These are phyloP conservation scores for Raphanus hybrid DNA, from an alignment of 441 rosid genomes.

Conservation along the genomic window DNA sequence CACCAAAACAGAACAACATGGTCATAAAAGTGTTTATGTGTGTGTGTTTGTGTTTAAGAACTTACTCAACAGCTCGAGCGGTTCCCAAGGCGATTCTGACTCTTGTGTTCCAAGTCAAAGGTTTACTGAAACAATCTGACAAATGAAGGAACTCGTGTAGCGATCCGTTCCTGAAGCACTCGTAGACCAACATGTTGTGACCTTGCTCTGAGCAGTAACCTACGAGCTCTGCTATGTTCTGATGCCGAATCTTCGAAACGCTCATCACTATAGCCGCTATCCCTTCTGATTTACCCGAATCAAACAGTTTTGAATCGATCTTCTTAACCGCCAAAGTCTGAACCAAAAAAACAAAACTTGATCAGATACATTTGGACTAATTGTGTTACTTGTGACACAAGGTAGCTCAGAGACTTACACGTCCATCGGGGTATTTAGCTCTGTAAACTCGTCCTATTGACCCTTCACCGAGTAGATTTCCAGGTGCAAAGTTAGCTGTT, in stretches of 20 bases:
- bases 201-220: constrained; percentile 88
- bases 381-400: constrained; percentile 5
- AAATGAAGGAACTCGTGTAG: constrained; percentile 85
- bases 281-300: constrained; percentile 48
- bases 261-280: constrained; percentile 62
- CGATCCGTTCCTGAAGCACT: constrained; percentile 86
- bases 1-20: constrained; percentile 10
- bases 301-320: constrained; percentile 71
- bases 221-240: constrained; percentile 76
- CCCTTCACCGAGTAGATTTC: constrained; percentile 84
- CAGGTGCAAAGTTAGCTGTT: constrained; percentile 68
- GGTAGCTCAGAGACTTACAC: constrained; percentile 46
- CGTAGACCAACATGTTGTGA: constrained; percentile 76
- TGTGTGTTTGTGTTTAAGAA: constrained; percentile 9
- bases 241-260: constrained; percentile 77
- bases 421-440: constrained; percentile 78
- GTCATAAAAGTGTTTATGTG: neutral
- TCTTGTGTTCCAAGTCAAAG: constrained; percentile 96
- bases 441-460: constrained; percentile 80
- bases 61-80: constrained; percentile 89
- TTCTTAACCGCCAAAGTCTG: constrained; percentile 89
- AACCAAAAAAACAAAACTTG: constrained; percentile 6
- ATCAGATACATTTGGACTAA: neutral
- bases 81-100: constrained; percentile 88
- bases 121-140: constrained; percentile 88